Evolutionary conservation across 768 basidiomycete species (phyloP).

Genomic region (Auricularia heimuer): DNA sequence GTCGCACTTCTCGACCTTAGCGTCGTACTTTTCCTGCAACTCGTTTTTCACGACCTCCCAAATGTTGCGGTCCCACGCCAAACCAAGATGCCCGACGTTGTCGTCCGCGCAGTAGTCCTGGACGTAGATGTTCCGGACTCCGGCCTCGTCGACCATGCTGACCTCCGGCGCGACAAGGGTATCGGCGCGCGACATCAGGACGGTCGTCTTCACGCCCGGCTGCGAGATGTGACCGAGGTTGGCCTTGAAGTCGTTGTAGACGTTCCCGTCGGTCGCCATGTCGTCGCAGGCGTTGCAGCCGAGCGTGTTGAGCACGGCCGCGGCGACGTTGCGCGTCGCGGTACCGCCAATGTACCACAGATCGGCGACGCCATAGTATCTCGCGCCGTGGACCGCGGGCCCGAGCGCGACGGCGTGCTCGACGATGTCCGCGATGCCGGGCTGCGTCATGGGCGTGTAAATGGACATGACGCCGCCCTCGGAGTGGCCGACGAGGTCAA

Average conservation of each 20-base stretch:
- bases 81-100: background rate
- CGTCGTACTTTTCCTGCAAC: background rate
- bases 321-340: background rate
- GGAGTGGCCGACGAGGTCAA: background rate
- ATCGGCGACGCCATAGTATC: background rate
- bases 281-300: slow-evolving; percentile 1
- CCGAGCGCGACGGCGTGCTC: background rate
- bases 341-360: background rate
- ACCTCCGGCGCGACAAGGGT: background rate
- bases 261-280: background rate
- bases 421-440: slow-evolving; percentile 2
- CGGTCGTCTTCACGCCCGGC: background rate
- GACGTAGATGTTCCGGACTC: slow-evolving; percentile 1
- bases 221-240: background rate
- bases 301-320: background rate
- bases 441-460: background rate
- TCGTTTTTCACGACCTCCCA: background rate
- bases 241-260: background rate
- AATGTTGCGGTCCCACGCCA: background rate
- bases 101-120: slow-evolving; percentile 1
- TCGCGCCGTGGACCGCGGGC: background rate
- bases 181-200: background rate
- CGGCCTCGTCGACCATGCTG: background rate
- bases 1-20: background rate
- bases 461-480: slow-evolving; percentile 2